Conservation (phyloP, 2,329 filamentous ascomycete genomes). For the Chrysoporthe cubensis region DNA sequence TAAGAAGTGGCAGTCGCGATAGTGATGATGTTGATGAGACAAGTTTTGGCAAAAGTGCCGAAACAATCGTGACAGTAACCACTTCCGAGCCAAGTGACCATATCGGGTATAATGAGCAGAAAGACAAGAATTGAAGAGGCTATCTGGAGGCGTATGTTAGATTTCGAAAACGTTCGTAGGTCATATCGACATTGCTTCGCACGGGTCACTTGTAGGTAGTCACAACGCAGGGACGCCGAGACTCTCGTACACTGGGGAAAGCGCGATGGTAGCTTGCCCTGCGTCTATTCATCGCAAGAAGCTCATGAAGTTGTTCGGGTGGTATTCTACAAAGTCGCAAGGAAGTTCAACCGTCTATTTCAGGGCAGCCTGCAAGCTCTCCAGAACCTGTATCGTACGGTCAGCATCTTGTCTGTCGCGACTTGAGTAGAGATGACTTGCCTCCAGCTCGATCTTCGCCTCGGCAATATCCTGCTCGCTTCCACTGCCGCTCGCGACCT, state of each 20-base stretch:
- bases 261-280: constrained; percentile 6
- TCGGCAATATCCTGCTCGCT: constrained; percentile 98
- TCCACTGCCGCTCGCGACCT: constrained; percentile 86
- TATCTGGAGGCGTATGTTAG: neutral
- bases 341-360: constrained; percentile 63
- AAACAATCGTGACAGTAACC: too few species aligned
- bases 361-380: constrained; percentile 78
- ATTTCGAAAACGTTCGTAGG: neutral
- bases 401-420: constrained; percentile 40
- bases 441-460: constrained; percentile 99
- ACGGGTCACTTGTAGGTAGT: neutral
- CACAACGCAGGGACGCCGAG: neutral
- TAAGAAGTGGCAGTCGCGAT: neutral
- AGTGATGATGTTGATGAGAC: neutral
- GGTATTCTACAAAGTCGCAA: constrained; percentile 43
- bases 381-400: constrained; percentile 65
- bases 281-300: constrained; percentile 15
- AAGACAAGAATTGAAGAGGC: neutral
- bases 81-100: neutral
- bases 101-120: neutral
- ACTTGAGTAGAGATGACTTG: constrained; percentile 45
- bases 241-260: neutral
- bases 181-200: neutral
- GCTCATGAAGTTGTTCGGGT: constrained; percentile 22
- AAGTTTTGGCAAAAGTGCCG: neutral